Percentiles rank a stretch among this genome's conserved stretches.
Evolutionary conservation across 2,329 filamentous ascomycete genomes (phyloP).

Genomic region (Didymella pinodella): DNA sequence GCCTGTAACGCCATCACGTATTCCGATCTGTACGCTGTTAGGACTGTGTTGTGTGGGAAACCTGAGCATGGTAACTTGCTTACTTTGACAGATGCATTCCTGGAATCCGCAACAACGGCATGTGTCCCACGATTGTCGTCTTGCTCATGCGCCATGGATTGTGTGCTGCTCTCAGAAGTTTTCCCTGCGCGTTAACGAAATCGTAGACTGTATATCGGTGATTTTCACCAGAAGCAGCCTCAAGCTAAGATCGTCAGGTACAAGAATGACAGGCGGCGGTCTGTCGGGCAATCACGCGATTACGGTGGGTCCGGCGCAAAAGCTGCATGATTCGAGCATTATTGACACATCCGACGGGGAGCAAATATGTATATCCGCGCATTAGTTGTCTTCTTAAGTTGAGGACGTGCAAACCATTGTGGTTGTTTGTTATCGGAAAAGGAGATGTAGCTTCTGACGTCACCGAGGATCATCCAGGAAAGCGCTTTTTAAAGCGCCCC

Average conservation of each 20-base stretch:
- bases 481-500: not conserved
- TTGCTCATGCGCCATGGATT: not conserved
- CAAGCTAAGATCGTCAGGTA: not conserved
- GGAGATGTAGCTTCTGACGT: not conserved
- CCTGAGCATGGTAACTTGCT: not conserved
- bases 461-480: not conserved
- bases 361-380: not conserved
- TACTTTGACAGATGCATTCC: conserved; percentile 1
- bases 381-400: not conserved
- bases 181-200: not conserved
- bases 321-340: not conserved
- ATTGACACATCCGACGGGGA: not conserved
- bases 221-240: not conserved
- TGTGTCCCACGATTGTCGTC: conserved; percentile 2
- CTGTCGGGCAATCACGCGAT: conserved; percentile 10
- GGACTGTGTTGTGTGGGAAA: not conserved
- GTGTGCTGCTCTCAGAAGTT: not conserved
- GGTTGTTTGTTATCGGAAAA: not conserved
- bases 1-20: conserved; percentile 3
- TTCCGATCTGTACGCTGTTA: not conserved
- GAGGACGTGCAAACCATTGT: not conserved
- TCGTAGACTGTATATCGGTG: not conserved
- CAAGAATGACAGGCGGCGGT: not conserved
- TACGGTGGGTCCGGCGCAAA: not conserved
- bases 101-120: conserved; percentile 2